Conservation (phyloP, 1,139 yeast species). For the Meyerozyma sp. region DNA sequence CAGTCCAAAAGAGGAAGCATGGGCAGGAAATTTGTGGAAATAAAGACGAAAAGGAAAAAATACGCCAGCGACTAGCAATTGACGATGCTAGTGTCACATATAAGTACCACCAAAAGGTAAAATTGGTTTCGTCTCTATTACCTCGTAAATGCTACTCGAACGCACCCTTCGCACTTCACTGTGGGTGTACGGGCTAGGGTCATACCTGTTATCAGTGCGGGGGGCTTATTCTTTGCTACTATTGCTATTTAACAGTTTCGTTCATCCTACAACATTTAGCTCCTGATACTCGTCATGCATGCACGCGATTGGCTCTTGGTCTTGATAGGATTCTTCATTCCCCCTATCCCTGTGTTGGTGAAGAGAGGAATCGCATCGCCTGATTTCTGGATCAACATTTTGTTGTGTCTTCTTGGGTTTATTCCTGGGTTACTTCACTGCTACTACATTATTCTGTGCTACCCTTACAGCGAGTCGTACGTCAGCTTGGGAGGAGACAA, state of each 20-base stretch:
- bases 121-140: no score
- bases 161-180: no score
- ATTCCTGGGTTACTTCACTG: constrained; percentile 74
- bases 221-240: background rate
- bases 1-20: no score
- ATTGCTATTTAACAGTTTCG: background rate
- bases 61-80: no score
- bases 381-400: constrained; percentile 67
- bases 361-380: constrained; percentile 71
- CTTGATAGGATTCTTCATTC: constrained; percentile 71
- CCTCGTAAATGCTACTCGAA: no score
- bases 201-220: no score
- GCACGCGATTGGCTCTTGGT: constrained; percentile 78
- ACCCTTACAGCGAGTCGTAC: constrained; percentile 44
- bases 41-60: no score
- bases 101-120: no score
- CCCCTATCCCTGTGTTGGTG: constrained; percentile 77
- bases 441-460: constrained; percentile 52
- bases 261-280: background rate
- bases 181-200: no score
- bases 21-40: no score
- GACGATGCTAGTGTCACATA: no score
- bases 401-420: constrained; percentile 72
- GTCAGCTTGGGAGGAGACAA: constrained; percentile 3
- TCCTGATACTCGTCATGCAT: constrained; percentile 35